phyloP scores from a whole-genome alignment of 306 rosid species.

The Luffa acutangula region DNA sequence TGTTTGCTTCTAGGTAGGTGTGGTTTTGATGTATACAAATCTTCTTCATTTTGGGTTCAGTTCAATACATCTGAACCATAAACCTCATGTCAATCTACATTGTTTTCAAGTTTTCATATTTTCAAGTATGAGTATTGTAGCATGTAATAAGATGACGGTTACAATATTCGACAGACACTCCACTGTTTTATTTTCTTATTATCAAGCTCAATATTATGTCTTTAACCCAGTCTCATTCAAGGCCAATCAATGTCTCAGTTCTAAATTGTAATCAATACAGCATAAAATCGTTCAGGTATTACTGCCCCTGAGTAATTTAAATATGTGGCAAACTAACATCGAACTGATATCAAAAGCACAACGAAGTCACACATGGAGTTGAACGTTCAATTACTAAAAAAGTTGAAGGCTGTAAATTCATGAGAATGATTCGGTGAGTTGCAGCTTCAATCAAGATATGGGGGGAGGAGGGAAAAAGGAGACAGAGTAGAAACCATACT shows the following conservation, averaged over 20 bases:
- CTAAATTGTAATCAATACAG: not conserved
- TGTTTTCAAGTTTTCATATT: not conserved
- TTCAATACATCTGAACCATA: not conserved
- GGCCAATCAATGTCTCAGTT: not conserved
- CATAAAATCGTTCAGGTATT: not conserved
- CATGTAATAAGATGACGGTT: not conserved
- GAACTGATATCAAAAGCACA: not conserved
- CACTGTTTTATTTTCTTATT: not conserved
- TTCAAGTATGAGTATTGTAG: not conserved
- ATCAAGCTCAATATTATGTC: not conserved
- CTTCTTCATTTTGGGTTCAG: not conserved
- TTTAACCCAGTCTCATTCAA: not conserved
- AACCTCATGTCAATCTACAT: not conserved
- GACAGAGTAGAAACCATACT: not conserved
- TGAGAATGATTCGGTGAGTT: not conserved
- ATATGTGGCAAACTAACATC: not conserved
- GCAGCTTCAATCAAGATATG: not conserved
- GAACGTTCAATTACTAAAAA: not conserved
- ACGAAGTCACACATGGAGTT: not conserved
- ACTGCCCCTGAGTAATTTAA: not conserved
- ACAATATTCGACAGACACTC: not conserved
- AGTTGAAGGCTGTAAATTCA: not conserved
- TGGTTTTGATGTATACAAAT: not conserved
- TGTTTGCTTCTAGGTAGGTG: not conserved
- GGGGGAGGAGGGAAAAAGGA: too few relatives aligned